phyloP scores from a whole-genome alignment of 352 stramenopile genomes.

The Globisporangium orthogonon region DNA sequence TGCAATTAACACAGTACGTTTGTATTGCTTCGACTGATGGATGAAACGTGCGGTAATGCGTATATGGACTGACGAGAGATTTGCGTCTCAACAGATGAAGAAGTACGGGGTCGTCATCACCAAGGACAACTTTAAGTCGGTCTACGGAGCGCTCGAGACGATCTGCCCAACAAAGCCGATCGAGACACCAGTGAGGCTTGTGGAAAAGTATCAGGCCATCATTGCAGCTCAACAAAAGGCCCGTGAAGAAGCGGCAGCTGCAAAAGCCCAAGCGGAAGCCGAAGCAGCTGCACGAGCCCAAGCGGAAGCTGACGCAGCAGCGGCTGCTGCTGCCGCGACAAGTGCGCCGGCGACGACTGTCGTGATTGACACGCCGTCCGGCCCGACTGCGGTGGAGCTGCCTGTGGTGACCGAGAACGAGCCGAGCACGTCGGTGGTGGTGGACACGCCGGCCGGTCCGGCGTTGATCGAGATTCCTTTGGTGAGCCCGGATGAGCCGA shows the following conservation, averaged over 20 bases:
- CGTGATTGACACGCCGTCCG: constrained; percentile 4
- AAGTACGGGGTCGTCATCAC: constrained; percentile 5
- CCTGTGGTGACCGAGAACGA: neutral
- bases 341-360: neutral
- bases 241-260: too few species aligned
- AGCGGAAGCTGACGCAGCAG: neutral
- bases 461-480: neutral
- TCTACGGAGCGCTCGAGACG: constrained; percentile 18
- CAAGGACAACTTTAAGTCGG: constrained; percentile 13
- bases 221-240: too few species aligned
- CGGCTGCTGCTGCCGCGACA: neutral
- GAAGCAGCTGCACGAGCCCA: neutral
- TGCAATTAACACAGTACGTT: constrained; percentile 35
- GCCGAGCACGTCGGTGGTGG: neutral
- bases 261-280: too few species aligned
- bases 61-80: neutral
- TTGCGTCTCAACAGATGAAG: constrained; percentile 4
- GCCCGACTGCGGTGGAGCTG: neutral
- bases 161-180: constrained; percentile 18
- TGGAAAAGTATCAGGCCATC: constrained; percentile 19
- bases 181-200: constrained; percentile 19
- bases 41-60: too few species aligned
- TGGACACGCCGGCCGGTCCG: constrained; percentile 5
- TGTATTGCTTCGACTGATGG: neutral
- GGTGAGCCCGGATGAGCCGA: constrained; percentile 1